Evolutionary conservation across 1,284 basidiomycete genomes (phyloP).

Genomic region (Sphagnurus paluster): DNA sequence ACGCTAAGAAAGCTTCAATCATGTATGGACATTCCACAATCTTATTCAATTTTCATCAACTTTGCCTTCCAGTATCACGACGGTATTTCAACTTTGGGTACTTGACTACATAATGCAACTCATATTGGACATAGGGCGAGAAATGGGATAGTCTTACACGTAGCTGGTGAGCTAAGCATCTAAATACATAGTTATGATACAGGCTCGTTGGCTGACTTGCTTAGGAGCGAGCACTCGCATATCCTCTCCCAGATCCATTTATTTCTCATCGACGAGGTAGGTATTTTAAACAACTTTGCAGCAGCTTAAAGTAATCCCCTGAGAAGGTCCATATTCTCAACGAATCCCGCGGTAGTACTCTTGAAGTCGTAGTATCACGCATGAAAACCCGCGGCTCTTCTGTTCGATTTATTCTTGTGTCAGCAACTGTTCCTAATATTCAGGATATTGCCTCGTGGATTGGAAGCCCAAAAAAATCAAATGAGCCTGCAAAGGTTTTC

Average conservation of each 20-base stretch:
- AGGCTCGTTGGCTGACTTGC: not conserved
- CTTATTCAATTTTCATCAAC: not conserved
- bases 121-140: conserved; percentile 67
- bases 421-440: conserved; percentile 94
- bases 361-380: conserved; percentile 93
- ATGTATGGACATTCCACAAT: conserved; percentile 49
- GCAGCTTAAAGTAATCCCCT: not conserved
- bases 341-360: conserved; percentile 84
- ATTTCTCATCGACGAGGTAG: conserved; percentile 90
- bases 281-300: conserved; percentile 15
- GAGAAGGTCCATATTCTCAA: conserved; percentile 88
- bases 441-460: conserved; percentile 91
- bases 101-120: conserved; percentile 5
- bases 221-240: conserved; percentile 62
- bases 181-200: not conserved
- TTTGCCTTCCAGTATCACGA: conserved; percentile 60
- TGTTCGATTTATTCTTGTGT: conserved; percentile 86
- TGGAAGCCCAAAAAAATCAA: conserved; percentile 40
- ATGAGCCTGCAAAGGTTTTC: conserved; percentile 65
- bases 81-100: conserved; percentile 47
- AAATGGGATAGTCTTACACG: conserved; percentile 94
- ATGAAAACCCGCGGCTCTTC: conserved; percentile 77
- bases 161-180: conserved; percentile 52
- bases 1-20: conserved; percentile 70
- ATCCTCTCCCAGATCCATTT: conserved; percentile 73